These are phyloP conservation scores for Passalora sequoiae DNA, from an alignment of 2,329 filamentous ascomycete species.

Conservation along the genomic window DNA sequence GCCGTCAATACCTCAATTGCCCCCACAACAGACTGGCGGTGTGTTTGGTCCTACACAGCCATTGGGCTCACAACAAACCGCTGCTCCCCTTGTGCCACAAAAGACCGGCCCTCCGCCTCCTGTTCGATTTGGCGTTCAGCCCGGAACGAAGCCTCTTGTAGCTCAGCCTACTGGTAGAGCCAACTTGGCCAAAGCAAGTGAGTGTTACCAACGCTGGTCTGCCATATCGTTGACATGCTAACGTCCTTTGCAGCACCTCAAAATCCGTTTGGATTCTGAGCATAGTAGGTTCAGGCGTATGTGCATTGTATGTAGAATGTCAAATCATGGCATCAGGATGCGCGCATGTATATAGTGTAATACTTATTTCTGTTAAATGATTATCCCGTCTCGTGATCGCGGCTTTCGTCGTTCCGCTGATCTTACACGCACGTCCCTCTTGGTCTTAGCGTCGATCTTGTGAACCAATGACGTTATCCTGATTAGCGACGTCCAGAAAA, in stretches of 20 bases:
- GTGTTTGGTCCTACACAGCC: conserved; percentile 32
- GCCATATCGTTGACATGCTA: conserved; percentile 7
- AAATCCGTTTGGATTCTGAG: conserved; percentile 64
- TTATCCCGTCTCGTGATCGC: too few relatives aligned
- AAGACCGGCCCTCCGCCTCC: conserved; percentile 81
- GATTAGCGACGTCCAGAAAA: conserved; percentile 3
- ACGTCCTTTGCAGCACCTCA: conserved; percentile 51
- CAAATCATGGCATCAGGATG: conserved; percentile 11
- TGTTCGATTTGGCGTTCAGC: conserved; percentile 77
- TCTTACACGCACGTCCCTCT: too few relatives aligned
- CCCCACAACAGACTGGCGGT: conserved; percentile 50
- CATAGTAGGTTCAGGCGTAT: background rate
- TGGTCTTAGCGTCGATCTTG: conserved; percentile 1
- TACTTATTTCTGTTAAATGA: too few relatives aligned
- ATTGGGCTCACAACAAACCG: conserved; percentile 29
- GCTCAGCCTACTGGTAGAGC: conserved; percentile 87
- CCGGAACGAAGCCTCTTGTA: conserved; percentile 67
- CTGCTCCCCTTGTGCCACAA: conserved; percentile 64
- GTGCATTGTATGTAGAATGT: conserved; percentile 11
- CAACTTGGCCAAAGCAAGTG: conserved; percentile 92
- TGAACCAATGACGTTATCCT: background rate
- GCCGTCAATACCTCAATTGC: conserved; percentile 50
- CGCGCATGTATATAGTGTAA: conserved; percentile 19
- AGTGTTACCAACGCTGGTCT: conserved; percentile 45
- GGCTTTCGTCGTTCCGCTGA: too few relatives aligned